phyloP scores from a whole-genome alignment of 2,329 filamentous ascomycete species.

The Fusarium chaquense region DNA sequence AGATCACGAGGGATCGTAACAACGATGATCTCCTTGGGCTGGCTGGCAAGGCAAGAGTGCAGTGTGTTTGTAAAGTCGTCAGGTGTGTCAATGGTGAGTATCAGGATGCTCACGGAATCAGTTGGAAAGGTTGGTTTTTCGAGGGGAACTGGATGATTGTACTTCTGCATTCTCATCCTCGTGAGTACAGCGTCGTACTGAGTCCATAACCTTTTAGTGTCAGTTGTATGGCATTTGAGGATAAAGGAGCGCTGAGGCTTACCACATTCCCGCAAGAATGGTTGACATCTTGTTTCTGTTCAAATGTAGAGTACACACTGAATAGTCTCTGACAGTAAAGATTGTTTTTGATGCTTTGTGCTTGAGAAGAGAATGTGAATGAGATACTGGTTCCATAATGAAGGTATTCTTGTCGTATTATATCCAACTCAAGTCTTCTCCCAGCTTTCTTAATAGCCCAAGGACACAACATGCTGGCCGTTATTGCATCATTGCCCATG shows the following conservation, averaged over 20 bases:
- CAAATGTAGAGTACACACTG: no score
- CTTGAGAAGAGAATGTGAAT: no score
- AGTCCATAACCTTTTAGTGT: not conserved
- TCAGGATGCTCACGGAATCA: not conserved
- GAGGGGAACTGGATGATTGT: not conserved
- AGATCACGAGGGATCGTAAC: not conserved
- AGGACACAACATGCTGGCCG: no score
- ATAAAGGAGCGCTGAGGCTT: not conserved
- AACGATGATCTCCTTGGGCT: not conserved
- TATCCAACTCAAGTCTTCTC: no score
- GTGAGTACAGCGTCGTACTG: not conserved
- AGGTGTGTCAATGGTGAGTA: not conserved
- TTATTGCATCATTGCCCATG: no score
- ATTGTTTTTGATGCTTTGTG: no score
- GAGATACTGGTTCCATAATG: no score
- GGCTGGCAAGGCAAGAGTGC: not conserved
- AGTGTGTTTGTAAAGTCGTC: not conserved
- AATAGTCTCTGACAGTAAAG: no score
- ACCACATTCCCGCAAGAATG: not conserved
- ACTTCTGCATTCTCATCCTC: not conserved
- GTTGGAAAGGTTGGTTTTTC: not conserved
- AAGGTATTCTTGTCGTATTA: no score
- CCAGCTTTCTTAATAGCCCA: no score
- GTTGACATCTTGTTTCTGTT: not conserved
- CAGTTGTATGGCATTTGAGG: fast-evolving